A percentile compares a stretch with the other conserved stretches of the same genome.
Evolutionary conservation across 1,284 basidiomycete genomes (phyloP).

Genomic region (Inonotus obliquus): DNA sequence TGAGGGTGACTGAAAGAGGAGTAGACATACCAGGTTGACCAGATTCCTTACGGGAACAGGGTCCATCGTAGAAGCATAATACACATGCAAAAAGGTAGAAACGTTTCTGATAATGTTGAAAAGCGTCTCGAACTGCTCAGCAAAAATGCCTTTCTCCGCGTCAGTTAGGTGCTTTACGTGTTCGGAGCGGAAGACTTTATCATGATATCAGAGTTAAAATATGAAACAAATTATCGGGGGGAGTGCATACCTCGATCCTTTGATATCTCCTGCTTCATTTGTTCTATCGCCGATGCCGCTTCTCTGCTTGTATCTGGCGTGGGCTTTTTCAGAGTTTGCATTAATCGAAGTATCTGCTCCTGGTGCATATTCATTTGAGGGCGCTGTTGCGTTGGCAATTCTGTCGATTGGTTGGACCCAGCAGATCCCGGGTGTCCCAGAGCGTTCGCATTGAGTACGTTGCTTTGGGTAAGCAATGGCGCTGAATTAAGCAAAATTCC

Average conservation of each 20-base stretch:
- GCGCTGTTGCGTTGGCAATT: not conserved
- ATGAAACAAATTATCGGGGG: not conserved
- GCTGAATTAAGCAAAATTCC: not conserved
- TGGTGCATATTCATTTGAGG: not conserved
- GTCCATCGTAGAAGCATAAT: conserved; percentile 39
- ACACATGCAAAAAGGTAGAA: conserved; percentile 46
- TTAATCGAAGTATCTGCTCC: not conserved
- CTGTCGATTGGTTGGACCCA: not conserved
- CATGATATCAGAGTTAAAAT: not conserved
- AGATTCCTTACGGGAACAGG: conserved; percentile 44
- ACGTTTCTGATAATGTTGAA: conserved; percentile 40
- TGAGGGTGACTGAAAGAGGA: conserved; percentile 18
- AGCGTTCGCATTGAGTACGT: not conserved
- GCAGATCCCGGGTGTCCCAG: not conserved
- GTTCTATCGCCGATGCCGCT: not conserved
- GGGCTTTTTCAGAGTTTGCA: not conserved
- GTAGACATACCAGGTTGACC: conserved; percentile 46
- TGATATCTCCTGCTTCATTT: not conserved
- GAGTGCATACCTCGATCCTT: not conserved
- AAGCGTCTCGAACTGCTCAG: conserved; percentile 40
- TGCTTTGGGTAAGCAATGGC: not conserved
- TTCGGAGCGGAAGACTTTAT: not conserved
- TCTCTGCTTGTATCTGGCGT: not conserved
- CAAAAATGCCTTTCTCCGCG: conserved; percentile 3
- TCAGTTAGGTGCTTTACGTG: conserved; percentile 8